Conservation (phyloP, 495 filamentous ascomycete species). For the Aspergillus kassunensis region DNA sequence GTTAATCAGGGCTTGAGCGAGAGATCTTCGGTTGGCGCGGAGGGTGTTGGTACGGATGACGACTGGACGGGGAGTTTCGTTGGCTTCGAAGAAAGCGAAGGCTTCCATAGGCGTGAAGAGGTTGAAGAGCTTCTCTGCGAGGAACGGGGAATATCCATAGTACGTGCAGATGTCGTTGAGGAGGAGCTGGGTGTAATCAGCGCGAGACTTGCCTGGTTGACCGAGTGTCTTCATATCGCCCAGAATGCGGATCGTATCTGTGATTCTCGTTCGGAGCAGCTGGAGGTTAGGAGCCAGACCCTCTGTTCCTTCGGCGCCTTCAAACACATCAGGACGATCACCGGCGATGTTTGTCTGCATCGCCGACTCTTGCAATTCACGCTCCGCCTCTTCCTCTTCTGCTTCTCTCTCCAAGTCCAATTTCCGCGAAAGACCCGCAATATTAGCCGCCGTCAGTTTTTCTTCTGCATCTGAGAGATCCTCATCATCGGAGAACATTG, state of each 20-base stretch:
- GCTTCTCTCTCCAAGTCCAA: conserved; percentile 66
- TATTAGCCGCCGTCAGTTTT: conserved; percentile 91
- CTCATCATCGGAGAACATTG: conserved; percentile 94
- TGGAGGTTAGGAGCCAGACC: conserved; percentile 81
- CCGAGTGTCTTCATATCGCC: conserved; percentile 78
- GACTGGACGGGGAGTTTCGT: conserved; percentile 86
- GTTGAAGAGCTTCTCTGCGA: conserved; percentile 83
- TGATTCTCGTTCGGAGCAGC: conserved; percentile 83
- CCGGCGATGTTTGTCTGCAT: conserved; percentile 92
- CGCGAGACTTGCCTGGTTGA: conserved; percentile 71
- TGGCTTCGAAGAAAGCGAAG: conserved; percentile 97
- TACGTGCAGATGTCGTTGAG: conserved; percentile 91
- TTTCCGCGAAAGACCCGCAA: conserved; percentile 80
- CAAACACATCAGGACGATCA: conserved; percentile 71
- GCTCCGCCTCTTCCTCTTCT: conserved; percentile 64
- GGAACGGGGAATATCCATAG: conserved; percentile 81
- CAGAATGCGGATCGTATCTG: conserved; percentile 85
- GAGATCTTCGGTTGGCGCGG: conserved; percentile 82
- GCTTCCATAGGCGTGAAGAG: conserved; percentile 92
- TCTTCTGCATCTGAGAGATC: conserved; percentile 86
- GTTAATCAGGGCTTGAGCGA: conserved; percentile 94
- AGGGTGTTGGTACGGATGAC: conserved; percentile 93
- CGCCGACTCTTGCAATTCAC: conserved; percentile 73
- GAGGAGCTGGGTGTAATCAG: conserved; percentile 82
- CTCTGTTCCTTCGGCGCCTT: conserved; percentile 47